A percentile compares a stretch with the other conserved stretches of the same genome.
Evolutionary conservation across 768 basidiomycete genomes (phyloP).

Genomic region (Tulasnella sp.): DNA sequence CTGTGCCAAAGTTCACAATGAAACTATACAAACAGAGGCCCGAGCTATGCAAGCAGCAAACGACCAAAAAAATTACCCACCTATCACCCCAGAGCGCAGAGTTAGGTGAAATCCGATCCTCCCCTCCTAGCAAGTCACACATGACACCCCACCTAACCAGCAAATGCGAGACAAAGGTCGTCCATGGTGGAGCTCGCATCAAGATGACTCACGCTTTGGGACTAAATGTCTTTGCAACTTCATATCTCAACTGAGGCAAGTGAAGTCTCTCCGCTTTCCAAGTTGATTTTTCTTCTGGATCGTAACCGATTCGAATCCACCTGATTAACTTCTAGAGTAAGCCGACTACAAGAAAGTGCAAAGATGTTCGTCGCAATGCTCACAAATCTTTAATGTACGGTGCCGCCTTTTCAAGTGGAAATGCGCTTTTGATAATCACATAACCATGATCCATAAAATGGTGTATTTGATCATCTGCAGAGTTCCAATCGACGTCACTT

Average conservation of each 20-base stretch:
- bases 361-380: too few relatives aligned
- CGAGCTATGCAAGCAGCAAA: background rate
- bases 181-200: background rate
- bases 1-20: conserved; percentile 47
- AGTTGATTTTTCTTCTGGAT: conserved; percentile 42
- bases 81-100: conserved; percentile 39
- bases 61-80: background rate
- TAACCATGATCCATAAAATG: conserved; percentile 47
- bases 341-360: too few relatives aligned
- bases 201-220: conserved; percentile 32
- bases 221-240: conserved; percentile 36
- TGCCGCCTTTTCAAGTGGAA: conserved; percentile 38
- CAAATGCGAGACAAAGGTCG: background rate
- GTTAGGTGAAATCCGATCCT: conserved; percentile 41
- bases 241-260: conserved; percentile 41
- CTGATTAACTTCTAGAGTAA: background rate
- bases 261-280: conserved; percentile 39
- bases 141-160: conserved; percentile 48
- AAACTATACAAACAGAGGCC: conserved; percentile 30
- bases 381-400: conserved; percentile 41
- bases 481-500: too few relatives aligned
- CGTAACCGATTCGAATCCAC: conserved; percentile 21
- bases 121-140: conserved; percentile 45
- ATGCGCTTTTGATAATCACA: conserved; percentile 39
- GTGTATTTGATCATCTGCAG: conserved; percentile 33